Percentiles rank a stretch among this genome's conserved stretches.
Evolutionary conservation across 2,329 filamentous ascomycete genomes (phyloP).

Genomic region (Monosporascus cannonballus): DNA sequence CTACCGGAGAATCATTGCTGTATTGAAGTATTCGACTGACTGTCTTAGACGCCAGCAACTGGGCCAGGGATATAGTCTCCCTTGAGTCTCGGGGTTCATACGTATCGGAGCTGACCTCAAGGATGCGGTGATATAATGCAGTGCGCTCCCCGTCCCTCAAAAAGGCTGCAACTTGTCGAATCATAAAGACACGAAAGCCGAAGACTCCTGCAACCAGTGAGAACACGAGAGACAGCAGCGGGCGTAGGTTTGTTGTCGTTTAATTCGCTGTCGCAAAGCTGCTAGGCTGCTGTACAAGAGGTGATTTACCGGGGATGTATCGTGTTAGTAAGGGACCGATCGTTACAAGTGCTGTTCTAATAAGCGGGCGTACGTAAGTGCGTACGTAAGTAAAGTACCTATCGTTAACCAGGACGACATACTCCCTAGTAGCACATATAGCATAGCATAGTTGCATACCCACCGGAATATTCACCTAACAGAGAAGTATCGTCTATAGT

Average conservation of each 20-base stretch:
- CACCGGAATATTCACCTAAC: too few species aligned
- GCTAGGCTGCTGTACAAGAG: neutral
- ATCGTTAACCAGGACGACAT: too few species aligned
- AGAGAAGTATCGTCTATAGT: too few species aligned
- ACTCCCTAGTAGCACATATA: too few species aligned
- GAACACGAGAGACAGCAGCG: neutral
- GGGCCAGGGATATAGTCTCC: neutral
- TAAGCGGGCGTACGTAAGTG: too few species aligned
- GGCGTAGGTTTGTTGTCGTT: neutral
- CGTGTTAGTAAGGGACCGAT: too few species aligned
- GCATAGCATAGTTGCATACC: too few species aligned
- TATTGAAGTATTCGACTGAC: constrained; percentile 9
- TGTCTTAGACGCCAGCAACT: constrained; percentile 12
- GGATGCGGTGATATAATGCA: too few species aligned
- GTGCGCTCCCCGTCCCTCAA: neutral
- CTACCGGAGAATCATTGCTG: constrained; percentile 48
- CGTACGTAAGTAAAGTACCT: too few species aligned
- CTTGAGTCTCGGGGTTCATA: neutral
- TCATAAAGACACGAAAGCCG: neutral
- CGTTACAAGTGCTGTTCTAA: too few species aligned
- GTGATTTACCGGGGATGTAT: too few species aligned
- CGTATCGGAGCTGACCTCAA: neutral
- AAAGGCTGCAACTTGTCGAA: neutral
- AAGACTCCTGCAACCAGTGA: neutral
- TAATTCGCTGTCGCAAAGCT: neutral